A percentile compares a stretch with the other conserved stretches of the same genome.
phyloP scores from a whole-genome alignment of 495 filamentous ascomycete genomes.

The Astrocystis sublimbata region DNA sequence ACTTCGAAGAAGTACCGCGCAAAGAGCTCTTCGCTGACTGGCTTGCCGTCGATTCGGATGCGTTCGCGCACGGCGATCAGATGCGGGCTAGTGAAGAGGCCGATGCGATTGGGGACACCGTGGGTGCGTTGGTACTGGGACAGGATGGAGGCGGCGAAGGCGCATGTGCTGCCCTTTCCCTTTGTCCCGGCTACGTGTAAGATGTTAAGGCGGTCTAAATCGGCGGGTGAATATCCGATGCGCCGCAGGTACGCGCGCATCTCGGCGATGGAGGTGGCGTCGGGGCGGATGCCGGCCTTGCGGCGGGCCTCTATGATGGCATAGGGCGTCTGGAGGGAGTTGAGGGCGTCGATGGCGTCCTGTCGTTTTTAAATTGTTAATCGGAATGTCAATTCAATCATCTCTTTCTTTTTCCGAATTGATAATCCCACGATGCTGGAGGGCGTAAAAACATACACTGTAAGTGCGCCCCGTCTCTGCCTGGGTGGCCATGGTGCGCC shows the following conservation, averaged over 20 bases:
- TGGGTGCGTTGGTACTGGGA: conserved; percentile 37
- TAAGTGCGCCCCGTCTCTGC: conserved; percentile 22
- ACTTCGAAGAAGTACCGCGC: conserved; percentile 85
- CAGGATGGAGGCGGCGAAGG: conserved; percentile 62
- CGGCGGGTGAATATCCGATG: conserved; percentile 73
- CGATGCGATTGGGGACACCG: conserved; percentile 56
- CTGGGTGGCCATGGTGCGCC: conserved; percentile 33
- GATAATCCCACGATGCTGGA: background rate
- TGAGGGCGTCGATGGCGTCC: conserved; percentile 85
- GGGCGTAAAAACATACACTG: conserved; percentile 22
- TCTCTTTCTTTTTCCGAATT: no score
- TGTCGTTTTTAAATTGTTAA: conserved; percentile 35
- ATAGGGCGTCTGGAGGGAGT: conserved; percentile 86
- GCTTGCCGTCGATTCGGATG: conserved; percentile 76
- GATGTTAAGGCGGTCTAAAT: conserved; percentile 73
- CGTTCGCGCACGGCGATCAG: conserved; percentile 85
- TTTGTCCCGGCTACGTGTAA: conserved; percentile 91
- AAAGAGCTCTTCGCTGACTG: conserved; percentile 75
- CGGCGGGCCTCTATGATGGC: conserved; percentile 72
- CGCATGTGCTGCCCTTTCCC: conserved; percentile 83
- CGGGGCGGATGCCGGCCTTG: conserved; percentile 66
- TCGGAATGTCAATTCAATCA: conserved; percentile 8
- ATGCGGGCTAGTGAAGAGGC: conserved; percentile 88
- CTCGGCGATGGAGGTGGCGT: conserved; percentile 68
- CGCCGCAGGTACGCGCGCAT: conserved; percentile 74